phyloP scores from a whole-genome alignment of 129 eudicot genomes.

The Chrysanthemum seticuspe region DNA sequence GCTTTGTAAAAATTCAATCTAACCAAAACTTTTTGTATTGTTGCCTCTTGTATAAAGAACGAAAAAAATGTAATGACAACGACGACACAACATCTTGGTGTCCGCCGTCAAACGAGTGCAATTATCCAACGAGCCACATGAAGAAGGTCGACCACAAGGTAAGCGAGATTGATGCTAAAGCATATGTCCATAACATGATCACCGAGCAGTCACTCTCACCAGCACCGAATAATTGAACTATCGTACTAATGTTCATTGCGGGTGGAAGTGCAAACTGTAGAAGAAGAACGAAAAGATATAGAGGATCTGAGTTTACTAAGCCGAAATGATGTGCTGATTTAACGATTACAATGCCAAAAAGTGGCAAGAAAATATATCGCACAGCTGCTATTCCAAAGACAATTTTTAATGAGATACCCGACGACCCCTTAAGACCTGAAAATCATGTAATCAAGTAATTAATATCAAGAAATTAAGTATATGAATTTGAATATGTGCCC shows the following conservation, averaged over 20 bases:
- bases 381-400: constrained; percentile 42
- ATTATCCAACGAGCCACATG: constrained; percentile 56
- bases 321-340: constrained; percentile 43
- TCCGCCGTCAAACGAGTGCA: background rate
- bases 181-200: constrained; percentile 54
- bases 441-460: background rate
- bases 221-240: constrained; percentile 50
- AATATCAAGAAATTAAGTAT: background rate
- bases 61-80: background rate
- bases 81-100: too few relatives aligned
- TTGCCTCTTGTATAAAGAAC: too few relatives aligned
- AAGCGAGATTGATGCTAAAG: constrained; percentile 47
- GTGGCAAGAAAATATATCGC: constrained; percentile 47
- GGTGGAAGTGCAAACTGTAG: constrained; percentile 67
- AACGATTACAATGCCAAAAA: constrained; percentile 44
- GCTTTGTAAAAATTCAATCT: too few relatives aligned
- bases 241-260: constrained; percentile 64
- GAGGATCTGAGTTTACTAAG: constrained; percentile 44
- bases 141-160: constrained; percentile 57
- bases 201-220: constrained; percentile 63
- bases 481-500: background rate
- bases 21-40: too few relatives aligned
- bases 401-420: constrained; percentile 32
- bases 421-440: constrained; percentile 54
- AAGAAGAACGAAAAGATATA: constrained; percentile 61